phyloP scores from a whole-genome alignment of 176 grass and related monocot genomes.

The Bolboschoenus planiculmis region DNA sequence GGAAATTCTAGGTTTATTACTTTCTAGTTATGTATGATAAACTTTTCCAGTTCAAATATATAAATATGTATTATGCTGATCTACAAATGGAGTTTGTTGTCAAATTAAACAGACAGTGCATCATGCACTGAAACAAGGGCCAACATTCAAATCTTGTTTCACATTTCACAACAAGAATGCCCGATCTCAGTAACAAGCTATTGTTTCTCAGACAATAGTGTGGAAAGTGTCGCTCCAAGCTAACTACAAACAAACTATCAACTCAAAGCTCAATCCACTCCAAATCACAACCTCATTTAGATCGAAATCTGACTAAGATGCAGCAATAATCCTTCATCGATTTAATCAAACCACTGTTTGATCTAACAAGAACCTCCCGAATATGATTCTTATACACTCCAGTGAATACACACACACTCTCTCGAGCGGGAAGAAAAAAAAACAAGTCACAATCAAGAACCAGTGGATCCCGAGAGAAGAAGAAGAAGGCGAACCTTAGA shows the following conservation, averaged over 20 bases:
- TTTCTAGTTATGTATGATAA: neutral
- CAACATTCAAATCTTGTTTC: neutral
- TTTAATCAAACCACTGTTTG: neutral
- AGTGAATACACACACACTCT: neutral
- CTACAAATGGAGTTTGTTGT: neutral
- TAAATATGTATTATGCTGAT: neutral
- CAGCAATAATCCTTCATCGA: neutral
- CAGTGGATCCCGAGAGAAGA: neutral
- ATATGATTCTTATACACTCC: neutral
- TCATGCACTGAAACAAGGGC: neutral
- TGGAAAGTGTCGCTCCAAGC: neutral
- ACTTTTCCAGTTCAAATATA: neutral
- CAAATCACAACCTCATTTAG: neutral
- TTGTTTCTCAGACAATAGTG: neutral
- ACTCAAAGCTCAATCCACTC: neutral
- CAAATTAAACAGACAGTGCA: neutral
- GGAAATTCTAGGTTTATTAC: neutral
- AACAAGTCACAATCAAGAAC: neutral
- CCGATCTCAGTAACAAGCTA: neutral
- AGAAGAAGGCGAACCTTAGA: neutral
- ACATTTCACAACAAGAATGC: neutral
- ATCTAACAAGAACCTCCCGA: neutral
- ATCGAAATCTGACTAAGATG: neutral
- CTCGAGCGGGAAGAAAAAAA: neutral
- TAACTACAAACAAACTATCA: neutral